A percentile compares a stretch with the other conserved stretches of the same genome.
These are phyloP conservation scores for Aschersonia sp. DNA, from an alignment of 2,329 filamentous ascomycete genomes.

Conservation along the genomic window DNA sequence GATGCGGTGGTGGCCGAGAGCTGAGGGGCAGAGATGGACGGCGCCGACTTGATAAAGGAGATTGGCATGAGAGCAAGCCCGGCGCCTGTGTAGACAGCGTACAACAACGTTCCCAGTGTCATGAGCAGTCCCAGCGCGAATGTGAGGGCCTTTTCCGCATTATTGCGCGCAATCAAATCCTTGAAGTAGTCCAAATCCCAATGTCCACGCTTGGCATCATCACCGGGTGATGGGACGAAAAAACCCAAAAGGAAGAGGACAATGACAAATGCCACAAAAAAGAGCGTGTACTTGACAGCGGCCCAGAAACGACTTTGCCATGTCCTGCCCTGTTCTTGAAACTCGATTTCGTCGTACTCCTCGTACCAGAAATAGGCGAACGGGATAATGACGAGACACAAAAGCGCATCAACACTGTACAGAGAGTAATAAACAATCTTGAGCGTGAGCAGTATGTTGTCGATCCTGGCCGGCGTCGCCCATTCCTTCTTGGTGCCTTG, in stretches of 20 bases:
- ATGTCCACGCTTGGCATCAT: slow-evolving; percentile 43
- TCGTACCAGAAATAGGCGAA: slow-evolving; percentile 99
- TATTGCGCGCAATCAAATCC: slow-evolving; percentile 60
- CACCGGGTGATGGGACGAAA: slow-evolving; percentile 72
- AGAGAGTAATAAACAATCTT: slow-evolving; percentile 85
- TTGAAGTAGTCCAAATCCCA: slow-evolving; percentile 88
- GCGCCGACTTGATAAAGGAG: slow-evolving; percentile 82
- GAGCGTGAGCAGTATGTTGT: slow-evolving; percentile 65
- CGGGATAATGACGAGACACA: slow-evolving; percentile 80
- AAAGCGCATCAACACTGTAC: slow-evolving; percentile 79
- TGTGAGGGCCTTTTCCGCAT: slow-evolving; percentile 81
- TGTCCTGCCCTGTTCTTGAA: slow-evolving; percentile 68
- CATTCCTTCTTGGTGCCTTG: slow-evolving; percentile 83
- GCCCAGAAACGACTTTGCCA: slow-evolving; percentile 58
- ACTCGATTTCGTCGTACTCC: slow-evolving; percentile 85
- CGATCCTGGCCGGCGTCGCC: slow-evolving; percentile 72
- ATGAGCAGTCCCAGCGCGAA: slow-evolving; percentile 84
- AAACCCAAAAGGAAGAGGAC: slow-evolving; percentile 85
- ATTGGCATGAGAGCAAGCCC: slow-evolving; percentile 83
- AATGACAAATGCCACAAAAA: slow-evolving; percentile 66
- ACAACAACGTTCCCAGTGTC: slow-evolving; percentile 72
- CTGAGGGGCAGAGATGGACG: slow-evolving; percentile 69
- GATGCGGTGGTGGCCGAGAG: slow-evolving; percentile 64
- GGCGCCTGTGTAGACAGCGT: slow-evolving; percentile 75
- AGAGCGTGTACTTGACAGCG: slow-evolving; percentile 83